Evolutionary conservation across 106 monocot species (phyloP).

Genomic region (Acorus calamus): DNA sequence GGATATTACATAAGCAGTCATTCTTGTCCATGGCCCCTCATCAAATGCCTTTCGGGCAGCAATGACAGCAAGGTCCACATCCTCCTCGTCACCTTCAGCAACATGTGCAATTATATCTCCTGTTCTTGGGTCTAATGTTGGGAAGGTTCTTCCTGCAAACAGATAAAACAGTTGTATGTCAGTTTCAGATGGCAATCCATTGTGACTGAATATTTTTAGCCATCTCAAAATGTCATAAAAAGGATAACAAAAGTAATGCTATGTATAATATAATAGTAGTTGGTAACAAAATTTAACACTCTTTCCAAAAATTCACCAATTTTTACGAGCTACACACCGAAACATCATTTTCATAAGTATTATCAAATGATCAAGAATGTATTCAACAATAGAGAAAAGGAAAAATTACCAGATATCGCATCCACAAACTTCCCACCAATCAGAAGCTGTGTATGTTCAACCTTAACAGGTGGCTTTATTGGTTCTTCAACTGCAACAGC

Average conservation of each 20-base stretch:
- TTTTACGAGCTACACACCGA: too few relatives aligned
- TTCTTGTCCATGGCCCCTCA: constrained; percentile 93
- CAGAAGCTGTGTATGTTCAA: constrained; percentile 62
- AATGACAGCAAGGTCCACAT: constrained; percentile 68
- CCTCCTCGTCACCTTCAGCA: constrained; percentile 83
- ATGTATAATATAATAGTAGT: too few relatives aligned
- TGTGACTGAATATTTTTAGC: too few relatives aligned
- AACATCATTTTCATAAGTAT: too few relatives aligned
- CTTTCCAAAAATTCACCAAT: too few relatives aligned
- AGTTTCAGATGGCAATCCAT: too few relatives aligned
- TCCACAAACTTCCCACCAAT: constrained; percentile 84
- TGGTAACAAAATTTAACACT: too few relatives aligned
- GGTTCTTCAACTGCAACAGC: constrained; percentile 56
- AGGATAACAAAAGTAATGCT: too few relatives aligned
- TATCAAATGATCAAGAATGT: background rate
- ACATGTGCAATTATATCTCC: constrained; percentile 92
- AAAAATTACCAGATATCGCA: constrained; percentile 54
- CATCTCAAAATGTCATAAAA: too few relatives aligned
- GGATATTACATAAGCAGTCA: constrained; percentile 73
- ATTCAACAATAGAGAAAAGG: background rate
- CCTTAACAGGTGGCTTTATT: constrained; percentile 65
- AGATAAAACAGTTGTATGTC: background rate
- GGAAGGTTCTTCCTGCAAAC: constrained; percentile 77
- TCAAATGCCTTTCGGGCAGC: constrained; percentile 97
- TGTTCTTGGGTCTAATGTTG: constrained; percentile 84